Evolutionary conservation across 202 grass and related monocot genomes (phyloP).

Genomic region (Saccharum hybrid): DNA sequence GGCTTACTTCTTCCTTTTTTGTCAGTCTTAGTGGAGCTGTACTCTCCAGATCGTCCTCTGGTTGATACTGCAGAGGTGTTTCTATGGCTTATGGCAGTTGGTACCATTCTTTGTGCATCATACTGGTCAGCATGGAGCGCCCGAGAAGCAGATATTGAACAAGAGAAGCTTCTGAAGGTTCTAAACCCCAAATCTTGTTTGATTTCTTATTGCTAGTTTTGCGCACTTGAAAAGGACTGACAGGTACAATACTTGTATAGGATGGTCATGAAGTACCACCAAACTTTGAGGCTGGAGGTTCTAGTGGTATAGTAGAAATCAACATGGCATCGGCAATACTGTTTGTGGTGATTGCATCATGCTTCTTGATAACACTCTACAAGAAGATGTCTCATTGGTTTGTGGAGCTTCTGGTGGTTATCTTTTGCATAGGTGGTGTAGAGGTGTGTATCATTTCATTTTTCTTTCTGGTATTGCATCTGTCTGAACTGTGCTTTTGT

Average conservation of each 20-base stretch:
- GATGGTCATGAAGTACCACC: conserved; percentile 72
- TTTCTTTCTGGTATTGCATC: conserved; percentile 17
- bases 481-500: conserved; percentile 17
- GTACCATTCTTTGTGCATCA: conserved; percentile 93
- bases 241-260: conserved; percentile 45
- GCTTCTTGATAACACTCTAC: conserved; percentile 92
- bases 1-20: neutral
- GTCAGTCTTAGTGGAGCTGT: conserved; percentile 83
- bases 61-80: conserved; percentile 98
- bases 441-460: conserved; percentile 64
- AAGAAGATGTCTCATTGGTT: conserved; percentile 95
- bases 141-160: conserved; percentile 78
- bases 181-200: conserved; percentile 23
- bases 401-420: conserved; percentile 90
- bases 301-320: conserved; percentile 86
- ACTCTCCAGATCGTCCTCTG: conserved; percentile 88
- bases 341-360: conserved; percentile 91
- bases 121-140: conserved; percentile 99
- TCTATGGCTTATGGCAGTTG: conserved; percentile 99
- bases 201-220: conserved; percentile 41
- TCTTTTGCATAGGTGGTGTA: conserved; percentile 97
- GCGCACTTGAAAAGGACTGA: conserved; percentile 31
- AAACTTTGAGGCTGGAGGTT: conserved; percentile 59
- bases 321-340: conserved; percentile 79
- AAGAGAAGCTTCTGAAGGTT: conserved; percentile 97